These are phyloP conservation scores for Passalora sequoiae DNA, from an alignment of 2,329 filamentous ascomycete genomes.

Conservation along the genomic window DNA sequence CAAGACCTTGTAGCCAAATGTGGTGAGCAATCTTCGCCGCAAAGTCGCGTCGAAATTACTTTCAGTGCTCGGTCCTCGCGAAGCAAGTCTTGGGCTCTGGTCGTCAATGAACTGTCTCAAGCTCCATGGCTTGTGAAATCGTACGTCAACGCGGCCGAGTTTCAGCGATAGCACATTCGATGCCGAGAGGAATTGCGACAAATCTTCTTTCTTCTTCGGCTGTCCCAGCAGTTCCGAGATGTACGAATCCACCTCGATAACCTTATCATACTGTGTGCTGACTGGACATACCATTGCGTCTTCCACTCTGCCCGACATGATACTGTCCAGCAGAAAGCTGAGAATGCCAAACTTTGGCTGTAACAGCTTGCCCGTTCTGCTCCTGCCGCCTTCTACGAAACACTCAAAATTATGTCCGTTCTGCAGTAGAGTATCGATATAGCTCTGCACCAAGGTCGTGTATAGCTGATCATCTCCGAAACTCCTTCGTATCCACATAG, in stretches of 20 bases:
- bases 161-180: slow-evolving; percentile 85
- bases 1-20: slow-evolving; percentile 85
- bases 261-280: slow-evolving; percentile 97
- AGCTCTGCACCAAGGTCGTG: slow-evolving; percentile 86
- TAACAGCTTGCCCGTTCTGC: slow-evolving; percentile 85
- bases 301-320: slow-evolving; percentile 79
- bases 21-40: slow-evolving; percentile 66
- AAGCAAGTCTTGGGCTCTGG: slow-evolving; percentile 55
- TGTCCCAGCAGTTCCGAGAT: slow-evolving; percentile 89
- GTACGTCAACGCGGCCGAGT: slow-evolving; percentile 85
- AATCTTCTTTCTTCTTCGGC: slow-evolving; percentile 91
- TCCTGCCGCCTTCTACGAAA: slow-evolving; percentile 93
- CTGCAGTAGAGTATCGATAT: slow-evolving; percentile 87
- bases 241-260: slow-evolving; percentile 95
- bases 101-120: slow-evolving; percentile 73
- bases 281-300: slow-evolving; percentile 94
- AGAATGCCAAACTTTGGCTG: slow-evolving; percentile 95
- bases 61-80: slow-evolving; percentile 29
- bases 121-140: slow-evolving; percentile 96
- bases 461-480: slow-evolving; percentile 93
- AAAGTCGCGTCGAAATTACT: slow-evolving; percentile 47
- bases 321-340: slow-evolving; percentile 82
- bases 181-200: slow-evolving; percentile 80
- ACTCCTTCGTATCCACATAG: slow-evolving; percentile 90
- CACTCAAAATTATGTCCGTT: slow-evolving; percentile 94